Base-by-base conservation (phyloP, 345 rosid species). In the Linum trigynum region DNA sequence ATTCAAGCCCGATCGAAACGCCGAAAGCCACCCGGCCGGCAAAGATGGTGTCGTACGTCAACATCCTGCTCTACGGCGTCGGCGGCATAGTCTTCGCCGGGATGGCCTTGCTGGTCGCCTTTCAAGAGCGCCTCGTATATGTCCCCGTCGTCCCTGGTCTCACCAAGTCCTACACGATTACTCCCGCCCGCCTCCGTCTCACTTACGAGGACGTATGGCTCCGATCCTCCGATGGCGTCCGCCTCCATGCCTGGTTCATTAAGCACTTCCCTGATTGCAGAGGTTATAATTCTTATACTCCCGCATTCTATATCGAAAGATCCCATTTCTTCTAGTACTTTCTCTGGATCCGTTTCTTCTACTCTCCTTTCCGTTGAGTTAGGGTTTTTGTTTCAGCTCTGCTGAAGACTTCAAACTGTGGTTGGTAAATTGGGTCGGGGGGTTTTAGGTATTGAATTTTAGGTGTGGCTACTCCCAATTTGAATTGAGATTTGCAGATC, bases 171-270 rank as follows among this genome's bases (percentile, higher is more conserved):
- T 94, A 90, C 76, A 74, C 89, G 50, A 81, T 94, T 42, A 85
- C 91, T 2, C 99, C 97, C 1, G 67, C 88, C 58, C 89, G 97
- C 65, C 88, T 90, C 69, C 85, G 80, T 36, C 97, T 94, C 71
- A 2, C 48, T 39, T 94, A 86, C 78, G 96, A 94, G 67, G 97
- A 94, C 69, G 89, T 94, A 61, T 94, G 99, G 99, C 96, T 94
- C 74, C 76, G 76, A 79, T 85, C 99, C 73, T 80, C 96, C 39
- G 99, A 94, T 62, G 99, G 97, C 42, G 78, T 86, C 62, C 90
- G 85, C 36, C 99, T 94, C 59, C 99, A 94, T 69, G 76, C 97
- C 60, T 94, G 99, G 99, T 90, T 94, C 82, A 86, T 94, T 84
- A 94, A 84, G 74, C 78, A 86, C 79, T 73, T 81, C 61, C 91